Base-by-base conservation (phyloP, 2,329 filamentous ascomycete genomes). In the Cadophora malorum region DNA sequence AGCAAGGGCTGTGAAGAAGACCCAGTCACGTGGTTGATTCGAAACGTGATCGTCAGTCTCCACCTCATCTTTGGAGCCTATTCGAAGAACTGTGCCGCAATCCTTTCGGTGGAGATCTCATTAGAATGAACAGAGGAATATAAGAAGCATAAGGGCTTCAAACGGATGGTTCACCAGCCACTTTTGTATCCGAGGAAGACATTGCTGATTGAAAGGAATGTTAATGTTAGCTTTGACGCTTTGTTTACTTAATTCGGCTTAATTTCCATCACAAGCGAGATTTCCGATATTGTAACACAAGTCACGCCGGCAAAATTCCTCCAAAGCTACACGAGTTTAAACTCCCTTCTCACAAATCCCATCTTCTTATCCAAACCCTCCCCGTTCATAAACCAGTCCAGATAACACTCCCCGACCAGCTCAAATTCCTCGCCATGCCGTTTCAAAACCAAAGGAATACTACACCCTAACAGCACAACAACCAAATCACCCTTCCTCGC, bases 401-500 rank as follows among this genome's bases (percentile, higher is more conserved):
- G n/a, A 38, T 56, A 56, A 19, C 53, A 56, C 28, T 56, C 53
- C 10, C 53, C 53, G 3, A 56, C 19, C 16, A 56, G 10, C 31
- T 35, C 31, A 56, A 56, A 35, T 10, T 16, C 16, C 31, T 56
- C 16, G 8, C 31, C 53, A 10, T n/a, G 8, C 35, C 35, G 6
- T 19, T 28, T 35, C 4, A 33, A 21, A 16, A 56, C 12, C 19
- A 58, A 9, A 58, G 55, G 33, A 16, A 23, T 14, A 23, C 33
- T 23, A n/a, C n/a, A 58, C 12, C 55, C 33, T 10, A 58, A 9
- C 21, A 58, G 10, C 3, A 58, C n/a, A 38, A 33, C 35, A 38
- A 58, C 55, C 33, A 58, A 23, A 58, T 38, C 10, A 21, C 33
- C 55, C 19, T 41, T 58, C 9, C 33, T 21, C 21, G 55, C 55